These are phyloP conservation scores for Apophysomyces variabilis DNA, from an alignment of 371 early-diverging fungal genomes.

Conservation along the genomic window DNA sequence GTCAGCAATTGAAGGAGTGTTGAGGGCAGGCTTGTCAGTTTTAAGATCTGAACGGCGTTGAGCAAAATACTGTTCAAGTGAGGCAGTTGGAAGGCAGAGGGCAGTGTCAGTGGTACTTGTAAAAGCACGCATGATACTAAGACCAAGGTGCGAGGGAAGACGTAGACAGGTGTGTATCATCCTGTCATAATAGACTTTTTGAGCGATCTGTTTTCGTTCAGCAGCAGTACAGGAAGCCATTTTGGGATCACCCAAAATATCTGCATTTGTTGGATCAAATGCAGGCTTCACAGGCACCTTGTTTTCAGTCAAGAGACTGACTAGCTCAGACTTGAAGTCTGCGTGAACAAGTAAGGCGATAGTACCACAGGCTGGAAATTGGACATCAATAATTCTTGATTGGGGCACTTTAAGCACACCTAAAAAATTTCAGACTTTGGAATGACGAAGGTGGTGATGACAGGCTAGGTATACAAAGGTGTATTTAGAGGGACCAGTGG, in stretches of 20 bases:
- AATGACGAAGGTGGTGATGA: conserved; percentile 3
- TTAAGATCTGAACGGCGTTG: no score
- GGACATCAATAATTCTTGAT: conserved; percentile 14
- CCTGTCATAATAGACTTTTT: neutral
- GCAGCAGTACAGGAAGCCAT: neutral
- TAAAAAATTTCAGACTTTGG: conserved; percentile 10
- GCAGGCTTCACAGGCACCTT: neutral
- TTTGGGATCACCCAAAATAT: conserved; percentile 10
- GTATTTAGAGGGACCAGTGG: neutral
- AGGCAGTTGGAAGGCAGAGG: no score
- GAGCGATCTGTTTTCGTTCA: neutral
- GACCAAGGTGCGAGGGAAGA: neutral
- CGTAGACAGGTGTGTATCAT: neutral
- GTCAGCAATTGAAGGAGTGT: no score
- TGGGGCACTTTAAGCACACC: neutral
- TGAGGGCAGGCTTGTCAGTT: no score
- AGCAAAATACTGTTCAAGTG: no score
- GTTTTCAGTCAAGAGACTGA: neutral
- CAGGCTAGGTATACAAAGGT: conserved; percentile 8
- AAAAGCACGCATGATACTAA: neutral
- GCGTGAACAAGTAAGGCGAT: conserved; percentile 4
- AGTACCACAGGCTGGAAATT: conserved; percentile 13
- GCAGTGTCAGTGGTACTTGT: neutral
- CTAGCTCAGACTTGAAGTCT: conserved; percentile 4
- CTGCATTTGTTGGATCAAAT: conserved; percentile 2